Evolutionary conservation across 23 red algal genomes (phyloP), one percentile per base, ranked within the genome.

Genomic region (Chondrus crispus): DNA sequence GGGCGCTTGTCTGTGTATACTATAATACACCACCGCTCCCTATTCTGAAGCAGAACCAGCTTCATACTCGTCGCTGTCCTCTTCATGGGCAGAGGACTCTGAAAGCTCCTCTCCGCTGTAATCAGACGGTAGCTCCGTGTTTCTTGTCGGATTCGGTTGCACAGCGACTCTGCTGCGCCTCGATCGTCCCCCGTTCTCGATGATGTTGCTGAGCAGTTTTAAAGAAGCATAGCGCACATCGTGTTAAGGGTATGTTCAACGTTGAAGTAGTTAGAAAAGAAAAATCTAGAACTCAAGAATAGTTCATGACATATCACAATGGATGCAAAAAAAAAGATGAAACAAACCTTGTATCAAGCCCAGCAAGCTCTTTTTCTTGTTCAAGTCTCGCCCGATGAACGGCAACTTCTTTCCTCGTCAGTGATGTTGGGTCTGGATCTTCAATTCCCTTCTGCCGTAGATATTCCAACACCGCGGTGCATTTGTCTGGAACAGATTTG

Each of bases 311-410:
- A 66, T 32, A 66, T 9, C 35, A 32, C 60, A 19, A 7, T 66
- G 18, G 18, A 32, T 8, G 26, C 26, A 19, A 66, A 66, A 66
- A 22, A 66, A 19, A 32, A 66, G 60, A 66, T 66, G 1, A 8
- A 54, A 90, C 87, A 49, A 74, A 90, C 87, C 72, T 90, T 29
- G 47, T 54, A 68, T 90, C 87, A 29, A 90, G 46, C 38, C 74
- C 87, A 42, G 68, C 87, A 29, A 90, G 71, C 18, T 90, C 87
- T 32, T 90, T 90, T 45, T 90, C 87, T 35, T 51, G 46, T 13
- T 69, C 87, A 41, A 90, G 32, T 8, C 87, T 44, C 33, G 64
- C 35, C 42, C 87, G 87, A 70, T 90, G 87, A 18, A 37, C 18
- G 29, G 38, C 48, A 35, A 90, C 49, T 2, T 90, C 73, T 40